These are phyloP conservation scores for Schizonepeta tenuifolia DNA, from an alignment of 257 asterid genomes.

Conservation along the genomic window DNA sequence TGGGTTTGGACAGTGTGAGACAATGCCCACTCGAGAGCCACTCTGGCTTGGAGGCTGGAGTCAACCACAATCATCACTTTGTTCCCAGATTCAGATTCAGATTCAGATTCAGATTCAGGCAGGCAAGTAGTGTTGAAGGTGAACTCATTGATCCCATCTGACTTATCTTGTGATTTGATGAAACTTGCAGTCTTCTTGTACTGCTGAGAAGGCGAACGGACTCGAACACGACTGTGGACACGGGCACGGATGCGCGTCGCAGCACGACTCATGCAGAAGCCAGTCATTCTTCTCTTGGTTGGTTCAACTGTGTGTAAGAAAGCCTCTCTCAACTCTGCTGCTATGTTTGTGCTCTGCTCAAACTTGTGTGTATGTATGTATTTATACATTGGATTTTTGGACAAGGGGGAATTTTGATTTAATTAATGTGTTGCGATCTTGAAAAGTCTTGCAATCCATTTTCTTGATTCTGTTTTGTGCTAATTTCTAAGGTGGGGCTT, in stretches of 20 bases:
- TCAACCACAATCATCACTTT: constrained; percentile 91
- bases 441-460: constrained; percentile 47
- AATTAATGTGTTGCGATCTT: constrained; percentile 28
- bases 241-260: constrained; percentile 50
- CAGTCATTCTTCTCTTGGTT: constrained; percentile 40
- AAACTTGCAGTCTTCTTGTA: constrained; percentile 45
- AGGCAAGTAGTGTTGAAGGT: constrained; percentile 40
- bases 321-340: not conserved
- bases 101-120: constrained; percentile 46
- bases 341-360: constrained; percentile 22
- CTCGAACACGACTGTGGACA: constrained; percentile 40
- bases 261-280: constrained; percentile 55
- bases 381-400: not conserved
- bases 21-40: constrained; percentile 86
- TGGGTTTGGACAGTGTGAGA: constrained; percentile 79
- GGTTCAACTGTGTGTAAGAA: not conserved
- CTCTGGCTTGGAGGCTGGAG: constrained; percentile 59
- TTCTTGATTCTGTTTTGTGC: constrained; percentile 39
- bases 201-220: constrained; percentile 57
- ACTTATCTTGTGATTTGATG: constrained; percentile 35
- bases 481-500: constrained; percentile 45
- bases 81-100: constrained; percentile 55
- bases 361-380: not conserved
- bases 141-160: constrained; percentile 44
- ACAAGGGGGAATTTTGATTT: not conserved